Evolutionary conservation across 345 rosid genomes (phyloP).

Genomic region (Hibiscus syriacus): DNA sequence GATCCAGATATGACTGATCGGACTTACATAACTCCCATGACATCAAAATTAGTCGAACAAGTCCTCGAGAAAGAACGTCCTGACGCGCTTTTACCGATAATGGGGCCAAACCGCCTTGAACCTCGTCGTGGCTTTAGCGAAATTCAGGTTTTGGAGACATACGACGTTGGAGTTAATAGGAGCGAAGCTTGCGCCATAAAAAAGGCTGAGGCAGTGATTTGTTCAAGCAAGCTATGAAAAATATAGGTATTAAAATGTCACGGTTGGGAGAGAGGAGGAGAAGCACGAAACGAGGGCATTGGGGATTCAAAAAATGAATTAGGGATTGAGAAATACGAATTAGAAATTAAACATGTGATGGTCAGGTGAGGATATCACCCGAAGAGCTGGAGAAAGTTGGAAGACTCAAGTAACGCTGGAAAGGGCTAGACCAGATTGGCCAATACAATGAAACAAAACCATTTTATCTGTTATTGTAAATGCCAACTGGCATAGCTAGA

Average conservation of each 20-base stretch:
- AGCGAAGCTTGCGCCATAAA: conserved; percentile 87
- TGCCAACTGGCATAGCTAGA: too few relatives aligned
- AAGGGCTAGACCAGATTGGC: too few relatives aligned
- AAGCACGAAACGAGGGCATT: too few relatives aligned
- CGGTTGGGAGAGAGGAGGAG: too few relatives aligned
- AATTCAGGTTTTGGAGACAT: conserved; percentile 67
- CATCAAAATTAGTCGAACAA: conserved; percentile 80
- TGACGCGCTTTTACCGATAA: conserved; percentile 80
- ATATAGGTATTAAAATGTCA: conserved; percentile 51
- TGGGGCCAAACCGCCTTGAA: conserved; percentile 98
- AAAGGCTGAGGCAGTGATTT: conserved; percentile 88
- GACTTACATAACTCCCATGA: conserved; percentile 87
- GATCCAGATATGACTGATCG: conserved; percentile 82
- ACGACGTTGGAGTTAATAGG: conserved; percentile 86
- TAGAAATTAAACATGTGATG: too few relatives aligned
- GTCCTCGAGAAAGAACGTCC: conserved; percentile 81
- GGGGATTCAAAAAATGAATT: too few relatives aligned
- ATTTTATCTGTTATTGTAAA: too few relatives aligned
- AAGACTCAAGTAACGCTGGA: too few relatives aligned
- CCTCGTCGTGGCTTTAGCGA: conserved; percentile 87
- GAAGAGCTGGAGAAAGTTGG: too few relatives aligned
- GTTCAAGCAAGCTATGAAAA: conserved; percentile 86
- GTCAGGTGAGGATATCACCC: too few relatives aligned
- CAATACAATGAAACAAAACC: too few relatives aligned
- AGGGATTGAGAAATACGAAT: too few relatives aligned